Conservation (phyloP, 2,329 filamentous ascomycete genomes). For the Diatrype stigma region DNA sequence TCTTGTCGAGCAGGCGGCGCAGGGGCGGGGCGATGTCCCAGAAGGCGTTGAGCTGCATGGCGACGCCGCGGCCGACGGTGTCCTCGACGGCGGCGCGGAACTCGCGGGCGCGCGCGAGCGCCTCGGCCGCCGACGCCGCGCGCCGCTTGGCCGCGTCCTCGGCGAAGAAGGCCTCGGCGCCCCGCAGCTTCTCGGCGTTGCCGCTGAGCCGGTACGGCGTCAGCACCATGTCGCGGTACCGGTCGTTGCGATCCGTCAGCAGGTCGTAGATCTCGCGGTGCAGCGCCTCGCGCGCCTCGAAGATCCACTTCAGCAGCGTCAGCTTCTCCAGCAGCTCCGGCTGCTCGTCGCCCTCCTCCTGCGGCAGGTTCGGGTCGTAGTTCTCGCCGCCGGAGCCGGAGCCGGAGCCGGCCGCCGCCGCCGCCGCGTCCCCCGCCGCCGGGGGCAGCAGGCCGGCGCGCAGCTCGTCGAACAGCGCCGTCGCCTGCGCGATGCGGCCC, state of each 20-base stretch:
- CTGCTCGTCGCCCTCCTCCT: conserved; percentile 92
- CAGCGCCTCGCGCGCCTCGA: conserved; percentile 84
- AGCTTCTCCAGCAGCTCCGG: conserved; percentile 92
- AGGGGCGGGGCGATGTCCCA: conserved; percentile 95
- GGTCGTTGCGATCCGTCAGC: conserved; percentile 77
- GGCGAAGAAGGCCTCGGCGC: conserved; percentile 77
- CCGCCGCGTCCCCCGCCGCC: no score
- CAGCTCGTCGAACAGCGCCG: conserved; percentile 72
- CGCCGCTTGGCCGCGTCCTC: conserved; percentile 72
- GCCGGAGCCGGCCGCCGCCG: no score
- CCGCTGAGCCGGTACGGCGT: conserved; percentile 72
- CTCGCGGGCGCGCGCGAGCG: conserved; percentile 67
- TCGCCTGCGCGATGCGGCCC: conserved; percentile 68
- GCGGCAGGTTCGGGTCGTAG: conserved; percentile 74
- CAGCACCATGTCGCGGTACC: conserved; percentile 80
- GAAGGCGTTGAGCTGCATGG: conserved; percentile 87
- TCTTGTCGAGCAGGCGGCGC: conserved; percentile 71
- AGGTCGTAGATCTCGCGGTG: conserved; percentile 84
- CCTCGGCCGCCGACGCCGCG: conserved; percentile 65
- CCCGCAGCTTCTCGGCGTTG: conserved; percentile 73
- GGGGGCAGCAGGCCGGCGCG: conserved; percentile 52
- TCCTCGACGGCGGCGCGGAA: conserved; percentile 77
- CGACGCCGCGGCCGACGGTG: conserved; percentile 82
- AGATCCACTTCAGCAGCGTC: conserved; percentile 93
- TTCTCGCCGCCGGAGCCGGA: conserved; percentile 56